Conservation (phyloP, 371 early-diverging fungal genomes). For the Haplosporangium sp. region DNA sequence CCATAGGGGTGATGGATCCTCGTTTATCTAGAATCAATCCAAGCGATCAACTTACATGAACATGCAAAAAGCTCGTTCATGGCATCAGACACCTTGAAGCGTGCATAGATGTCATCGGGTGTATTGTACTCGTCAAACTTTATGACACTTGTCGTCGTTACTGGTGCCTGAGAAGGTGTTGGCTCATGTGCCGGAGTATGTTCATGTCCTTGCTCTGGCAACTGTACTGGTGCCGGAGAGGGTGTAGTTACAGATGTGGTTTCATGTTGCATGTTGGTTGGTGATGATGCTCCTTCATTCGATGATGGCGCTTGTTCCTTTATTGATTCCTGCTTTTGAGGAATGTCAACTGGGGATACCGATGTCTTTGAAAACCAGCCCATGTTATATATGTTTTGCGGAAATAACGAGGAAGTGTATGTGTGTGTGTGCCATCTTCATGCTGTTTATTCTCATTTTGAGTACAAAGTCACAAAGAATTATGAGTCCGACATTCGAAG, state of each 20-base stretch:
- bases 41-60: conserved; percentile 26
- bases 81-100: conserved; percentile 45
- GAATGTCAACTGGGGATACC: conserved; percentile 5
- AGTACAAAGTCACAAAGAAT: no score
- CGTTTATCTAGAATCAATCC: no score
- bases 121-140: conserved; percentile 43
- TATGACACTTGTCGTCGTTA: conserved; percentile 1
- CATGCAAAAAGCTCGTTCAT: conserved; percentile 41
- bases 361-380: conserved; percentile 51
- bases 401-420: not conserved
- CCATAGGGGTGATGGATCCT: not conserved
- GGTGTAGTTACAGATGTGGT: conserved; percentile 1
- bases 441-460: not conserved
- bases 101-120: conserved; percentile 34
- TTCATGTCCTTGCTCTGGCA: not conserved
- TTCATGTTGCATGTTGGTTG: not conserved
- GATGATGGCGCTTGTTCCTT: not conserved
- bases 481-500: conserved; percentile 21
- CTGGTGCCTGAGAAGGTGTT: not conserved
- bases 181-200: not conserved
- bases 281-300: not conserved
- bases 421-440: not conserved
- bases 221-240: not conserved
- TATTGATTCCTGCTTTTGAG: conserved; percentile 6
- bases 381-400: conserved; percentile 15